Percentiles rank a stretch among this genome's conserved stretches.
These are phyloP conservation scores for Neonothopanus nambi DNA, from an alignment of 1,284 basidiomycete species.

Conservation along the genomic window DNA sequence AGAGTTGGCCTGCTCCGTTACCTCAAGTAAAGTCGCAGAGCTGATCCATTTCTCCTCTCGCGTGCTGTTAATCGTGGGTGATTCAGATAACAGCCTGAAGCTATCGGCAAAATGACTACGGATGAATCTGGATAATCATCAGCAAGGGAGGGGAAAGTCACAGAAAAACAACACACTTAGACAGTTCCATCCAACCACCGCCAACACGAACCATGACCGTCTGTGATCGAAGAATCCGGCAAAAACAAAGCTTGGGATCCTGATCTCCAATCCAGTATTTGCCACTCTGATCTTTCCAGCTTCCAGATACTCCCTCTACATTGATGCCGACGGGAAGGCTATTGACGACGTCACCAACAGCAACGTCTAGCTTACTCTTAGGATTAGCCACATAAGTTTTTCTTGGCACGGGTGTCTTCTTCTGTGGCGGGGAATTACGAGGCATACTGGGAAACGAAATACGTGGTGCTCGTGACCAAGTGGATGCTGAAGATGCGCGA, in stretches of 20 bases:
- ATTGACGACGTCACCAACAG: constrained; percentile 90
- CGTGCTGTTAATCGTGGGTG: constrained; percentile 50
- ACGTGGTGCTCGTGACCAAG: constrained; percentile 70
- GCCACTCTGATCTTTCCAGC: constrained; percentile 88
- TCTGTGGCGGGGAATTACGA: constrained; percentile 46
- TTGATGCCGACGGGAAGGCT: constrained; percentile 84
- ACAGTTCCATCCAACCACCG: constrained; percentile 91
- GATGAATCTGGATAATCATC: constrained; percentile 63
- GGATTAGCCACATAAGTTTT: constrained; percentile 84
- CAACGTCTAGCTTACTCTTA: constrained; percentile 87
- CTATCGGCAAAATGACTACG: constrained; percentile 82
- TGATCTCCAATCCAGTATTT: constrained; percentile 95
- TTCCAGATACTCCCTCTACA: constrained; percentile 78
- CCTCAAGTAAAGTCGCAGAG: constrained; percentile 67
- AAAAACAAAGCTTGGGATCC: constrained; percentile 87
- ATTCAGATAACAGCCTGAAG: constrained; percentile 64
- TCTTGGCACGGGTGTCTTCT: constrained; percentile 39
- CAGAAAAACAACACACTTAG: constrained; percentile 58
- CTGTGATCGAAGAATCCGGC: constrained; percentile 87
- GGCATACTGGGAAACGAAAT: constrained; percentile 48
- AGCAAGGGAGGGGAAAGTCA: constrained; percentile 15
- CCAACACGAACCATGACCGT: constrained; percentile 96
- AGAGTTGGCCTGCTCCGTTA: constrained; percentile 39
- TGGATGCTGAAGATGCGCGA: constrained; percentile 51
- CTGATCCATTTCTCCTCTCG: constrained; percentile 81